Evolutionary conservation across 192 early-diverging fungal species (phyloP), one percentile per base, ranked within the genome.

Genomic region (Lobosporangium transversale): DNA sequence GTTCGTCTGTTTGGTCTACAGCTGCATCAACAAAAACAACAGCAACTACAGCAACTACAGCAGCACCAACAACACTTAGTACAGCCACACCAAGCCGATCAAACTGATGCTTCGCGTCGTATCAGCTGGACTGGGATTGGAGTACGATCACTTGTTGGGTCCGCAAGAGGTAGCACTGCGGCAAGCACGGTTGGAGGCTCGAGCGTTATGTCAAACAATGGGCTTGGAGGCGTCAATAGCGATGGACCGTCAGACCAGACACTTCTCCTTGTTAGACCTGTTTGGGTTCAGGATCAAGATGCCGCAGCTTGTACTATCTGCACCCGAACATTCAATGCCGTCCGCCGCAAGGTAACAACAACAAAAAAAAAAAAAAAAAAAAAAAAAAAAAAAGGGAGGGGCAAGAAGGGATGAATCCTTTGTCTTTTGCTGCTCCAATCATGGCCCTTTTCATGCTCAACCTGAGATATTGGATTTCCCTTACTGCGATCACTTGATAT

Each of bases 281-380:
- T 78, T 6, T 86, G 84, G 84, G 80, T 86, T 9, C 78, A 80
- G 37, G 84, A 86, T 43, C 55, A 79, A 24, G 84, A 86, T 49
- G 78, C 81, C 40, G 48, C 76, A 29, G 53, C 81, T 23, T 86
- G 84, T 43, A 32, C 48, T 43, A 73, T 76, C 15, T 86, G 84
- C 47, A 67, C 76, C 31, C 62, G 45, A 42, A 40, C 78, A 4
- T 86, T 86, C 68, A 78, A 70, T 40, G 60, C 78, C 42, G 63
- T 86, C 30, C 80, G 79, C 36, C 64, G 84, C 49, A 79, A 83
- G 69, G 84, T 86, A 83, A n/a, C n/a, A n/a, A n/a, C n/a, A n/a
- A n/a, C n/a, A n/a, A n/a, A n/a, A n/a, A n/a, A n/a, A n/a, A n/a
- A n/a, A n/a, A n/a, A n/a, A n/a, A n/a, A n/a, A n/a, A 68, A 54